Evolutionary conservation across 2,329 filamentous ascomycete genomes (phyloP).

Genomic region (Sporothrix dimorphospora): DNA sequence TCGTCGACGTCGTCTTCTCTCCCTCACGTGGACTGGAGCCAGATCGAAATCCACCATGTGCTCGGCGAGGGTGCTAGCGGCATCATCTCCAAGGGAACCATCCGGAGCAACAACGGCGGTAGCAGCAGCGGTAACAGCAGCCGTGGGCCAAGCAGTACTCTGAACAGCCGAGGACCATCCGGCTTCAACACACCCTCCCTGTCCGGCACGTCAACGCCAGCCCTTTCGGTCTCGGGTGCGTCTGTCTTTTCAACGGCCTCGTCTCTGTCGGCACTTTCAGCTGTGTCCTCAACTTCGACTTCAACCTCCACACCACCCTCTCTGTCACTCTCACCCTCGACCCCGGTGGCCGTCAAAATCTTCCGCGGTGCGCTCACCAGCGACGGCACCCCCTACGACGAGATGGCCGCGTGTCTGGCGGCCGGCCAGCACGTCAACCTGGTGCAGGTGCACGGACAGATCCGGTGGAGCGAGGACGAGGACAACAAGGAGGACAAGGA

Average conservation of each 20-base stretch:
- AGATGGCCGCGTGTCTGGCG: slow-evolving; percentile 51
- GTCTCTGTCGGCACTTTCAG: background rate
- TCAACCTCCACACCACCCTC: background rate
- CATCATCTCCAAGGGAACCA: slow-evolving; percentile 47
- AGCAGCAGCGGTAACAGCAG: background rate
- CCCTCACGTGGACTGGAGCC: slow-evolving; percentile 46
- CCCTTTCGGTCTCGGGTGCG: background rate
- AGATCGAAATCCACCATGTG: slow-evolving; percentile 46
- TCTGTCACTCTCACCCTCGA: background rate
- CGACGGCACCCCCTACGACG: slow-evolving; percentile 53
- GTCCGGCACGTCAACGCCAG: slow-evolving; percentile 20
- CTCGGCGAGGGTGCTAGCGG: slow-evolving; percentile 53
- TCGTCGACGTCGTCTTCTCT: slow-evolving; percentile 35
- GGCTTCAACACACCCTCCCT: slow-evolving; percentile 25
- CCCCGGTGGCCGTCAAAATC: slow-evolving; percentile 50
- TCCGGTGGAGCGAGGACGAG: slow-evolving; percentile 35
- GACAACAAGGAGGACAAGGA: too few relatives aligned
- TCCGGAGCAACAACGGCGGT: slow-evolving; percentile 32
- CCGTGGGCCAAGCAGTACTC: slow-evolving; percentile 8
- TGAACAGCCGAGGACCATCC: slow-evolving; percentile 7
- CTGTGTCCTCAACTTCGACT: background rate
- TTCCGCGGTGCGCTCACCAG: slow-evolving; percentile 53
- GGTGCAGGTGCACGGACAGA: slow-evolving; percentile 50
- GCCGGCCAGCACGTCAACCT: slow-evolving; percentile 52
- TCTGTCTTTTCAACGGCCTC: slow-evolving; percentile 18